A percentile compares a stretch with the other conserved stretches of the same genome.
phyloP scores from a whole-genome alignment of 1,284 basidiomycete genomes.

The Fomes fomentarius region DNA sequence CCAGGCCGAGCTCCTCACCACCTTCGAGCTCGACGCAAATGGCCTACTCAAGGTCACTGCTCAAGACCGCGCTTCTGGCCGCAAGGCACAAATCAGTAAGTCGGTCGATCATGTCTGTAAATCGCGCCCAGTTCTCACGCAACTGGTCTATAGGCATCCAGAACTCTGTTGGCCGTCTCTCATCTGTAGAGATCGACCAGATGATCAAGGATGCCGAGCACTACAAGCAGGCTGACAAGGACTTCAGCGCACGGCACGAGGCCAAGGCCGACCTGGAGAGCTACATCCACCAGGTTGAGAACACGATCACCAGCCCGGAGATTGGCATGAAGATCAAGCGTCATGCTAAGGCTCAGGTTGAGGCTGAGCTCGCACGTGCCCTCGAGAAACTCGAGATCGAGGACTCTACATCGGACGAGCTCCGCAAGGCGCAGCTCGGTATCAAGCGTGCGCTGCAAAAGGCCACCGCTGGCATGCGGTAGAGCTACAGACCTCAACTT shows the following conservation, averaged over 20 bases:
- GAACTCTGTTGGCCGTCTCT: constrained; percentile 96
- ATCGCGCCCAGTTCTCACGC: constrained; percentile 9
- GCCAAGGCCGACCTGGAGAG: constrained; percentile 96
- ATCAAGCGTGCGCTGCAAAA: constrained; percentile 97
- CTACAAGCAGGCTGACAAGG: constrained; percentile 96
- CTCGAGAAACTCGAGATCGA: constrained; percentile 97
- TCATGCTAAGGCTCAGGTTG: constrained; percentile 90
- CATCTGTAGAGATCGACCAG: constrained; percentile 92
- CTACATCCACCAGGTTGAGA: constrained; percentile 93
- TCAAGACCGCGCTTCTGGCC: constrained; percentile 92
- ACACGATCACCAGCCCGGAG: constrained; percentile 91
- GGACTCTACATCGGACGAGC: constrained; percentile 88
- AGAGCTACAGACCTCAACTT: constrained; percentile 9
- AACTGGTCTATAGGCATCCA: constrained; percentile 68
- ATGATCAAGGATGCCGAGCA: constrained; percentile 99
- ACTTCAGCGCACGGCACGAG: constrained; percentile 94
- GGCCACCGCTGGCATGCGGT: constrained; percentile 86
- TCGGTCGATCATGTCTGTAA: constrained; percentile 17
- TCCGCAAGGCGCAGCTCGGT: constrained; percentile 90
- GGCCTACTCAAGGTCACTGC: constrained; percentile 96
- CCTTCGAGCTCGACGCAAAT: constrained; percentile 98
- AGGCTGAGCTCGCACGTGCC: constrained; percentile 94
- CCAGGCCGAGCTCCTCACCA: constrained; percentile 94
- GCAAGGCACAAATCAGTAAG: constrained; percentile 94
- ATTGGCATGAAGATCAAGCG: constrained; percentile 97